Evolutionary conservation across 2,329 filamentous ascomycete species (phyloP), one percentile per base, ranked within the genome.

Genomic region (Aspergillus sp.): DNA sequence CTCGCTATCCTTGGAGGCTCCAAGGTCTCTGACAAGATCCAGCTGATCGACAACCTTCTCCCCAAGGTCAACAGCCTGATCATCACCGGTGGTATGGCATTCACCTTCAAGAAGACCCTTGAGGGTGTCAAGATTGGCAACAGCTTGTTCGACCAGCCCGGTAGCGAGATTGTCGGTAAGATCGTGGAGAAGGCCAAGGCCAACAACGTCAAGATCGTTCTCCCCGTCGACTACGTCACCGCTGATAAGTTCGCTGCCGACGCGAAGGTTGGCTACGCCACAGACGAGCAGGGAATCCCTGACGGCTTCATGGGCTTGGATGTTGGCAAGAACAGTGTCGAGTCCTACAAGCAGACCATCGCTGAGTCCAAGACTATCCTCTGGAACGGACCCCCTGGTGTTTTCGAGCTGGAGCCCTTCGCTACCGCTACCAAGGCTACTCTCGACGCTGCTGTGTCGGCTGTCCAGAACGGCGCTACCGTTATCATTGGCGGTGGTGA

Each of bases 51-150:
- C 82, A 99, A 99, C 85, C 84, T 99, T 66, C 89, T 99, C 67
- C 90, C 92, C 79, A 98, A 99, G 86, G 93, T 99, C 78, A 86
- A 99, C 85, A 95, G 89, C 77, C 86, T 99, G 66, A 90, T 99
- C 79, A 89, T 99, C 80, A 96, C 93, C 77, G 95, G 95, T 74
- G 95, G 87, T 70, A 99, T 99, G 95, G 93, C 95, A 63, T 99
- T 98, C 83, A 99, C 95, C 70, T 99, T 99, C 86, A 98, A 98
- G 86, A 99, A 99, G 86, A 93, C 91, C n/a, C 85, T 98, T 57
- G 86, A 97, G 80, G 83, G 85, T 74, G 88, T 98, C 72, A 85
- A 88, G 77, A 99, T 99, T 66, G 95, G 95, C 61, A 87, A 87
- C 82, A 95, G 82, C 52, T 85, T 99, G 70, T 99, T 96, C 75